phyloP scores from a whole-genome alignment of 805 yeast genomes.

The Scheffersomyces stipitis region DNA sequence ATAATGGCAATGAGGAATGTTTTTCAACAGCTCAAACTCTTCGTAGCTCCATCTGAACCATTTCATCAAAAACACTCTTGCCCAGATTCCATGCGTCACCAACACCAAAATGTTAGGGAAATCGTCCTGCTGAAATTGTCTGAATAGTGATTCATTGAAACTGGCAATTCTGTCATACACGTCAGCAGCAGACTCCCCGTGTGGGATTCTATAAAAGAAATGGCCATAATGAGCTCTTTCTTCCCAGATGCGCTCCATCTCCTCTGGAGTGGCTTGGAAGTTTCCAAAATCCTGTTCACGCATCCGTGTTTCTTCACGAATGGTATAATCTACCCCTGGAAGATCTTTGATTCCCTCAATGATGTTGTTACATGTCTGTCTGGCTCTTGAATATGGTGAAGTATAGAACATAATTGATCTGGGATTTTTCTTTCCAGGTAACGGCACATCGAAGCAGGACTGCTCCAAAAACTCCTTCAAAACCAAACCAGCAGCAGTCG shows the following conservation, averaged over 20 bases:
- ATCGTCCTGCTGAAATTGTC: constrained; percentile 69
- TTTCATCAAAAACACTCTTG: constrained; percentile 87
- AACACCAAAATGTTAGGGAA: constrained; percentile 81
- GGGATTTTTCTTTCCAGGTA: constrained; percentile 13
- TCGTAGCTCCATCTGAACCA: constrained; percentile 95
- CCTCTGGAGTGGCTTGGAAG: constrained; percentile 73
- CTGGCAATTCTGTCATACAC: constrained; percentile 90
- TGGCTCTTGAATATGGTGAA: constrained; percentile 81
- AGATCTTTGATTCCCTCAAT: constrained; percentile 54
- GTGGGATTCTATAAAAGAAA: constrained; percentile 81
- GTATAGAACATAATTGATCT: constrained; percentile 70
- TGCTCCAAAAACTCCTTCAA: constrained; percentile 38
- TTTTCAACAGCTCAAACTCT: constrained; percentile 77
- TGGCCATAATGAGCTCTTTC: constrained; percentile 85
- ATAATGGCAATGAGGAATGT: constrained; percentile 83
- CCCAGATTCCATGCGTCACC: constrained; percentile 94
- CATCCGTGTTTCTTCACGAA: constrained; percentile 86
- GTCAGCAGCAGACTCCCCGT: constrained; percentile 96
- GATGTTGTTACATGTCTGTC: constrained; percentile 78
- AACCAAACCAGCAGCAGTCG: constrained; percentile 58
- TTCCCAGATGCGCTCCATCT: constrained; percentile 79
- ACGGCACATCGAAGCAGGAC: constrained; percentile 29
- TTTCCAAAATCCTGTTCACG: constrained; percentile 96
- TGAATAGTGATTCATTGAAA: constrained; percentile 80
- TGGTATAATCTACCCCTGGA: constrained; percentile 45